Evolutionary conservation across 495 filamentous ascomycete species (phyloP), one percentile per base, ranked within the genome.

Genomic region (Talaromyces trachyspermus): DNA sequence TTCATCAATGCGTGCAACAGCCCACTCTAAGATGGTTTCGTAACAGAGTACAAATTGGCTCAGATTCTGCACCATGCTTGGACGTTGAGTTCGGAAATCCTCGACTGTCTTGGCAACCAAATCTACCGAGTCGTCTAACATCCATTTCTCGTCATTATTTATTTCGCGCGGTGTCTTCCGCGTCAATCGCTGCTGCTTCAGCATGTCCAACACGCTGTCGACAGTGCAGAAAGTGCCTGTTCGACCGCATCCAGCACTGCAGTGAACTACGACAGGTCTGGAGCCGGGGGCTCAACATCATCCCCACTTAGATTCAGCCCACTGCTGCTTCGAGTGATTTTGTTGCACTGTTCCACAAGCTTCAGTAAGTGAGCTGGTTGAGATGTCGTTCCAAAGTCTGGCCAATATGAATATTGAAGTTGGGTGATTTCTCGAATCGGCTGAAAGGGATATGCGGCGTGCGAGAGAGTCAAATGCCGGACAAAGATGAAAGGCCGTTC

Each of bases 191-290:
- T 95, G 89, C 25, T 83, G 79, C 67, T 91, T 92, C 30, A 98
- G 63, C 81, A 95, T 92, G 60, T 91, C 88, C 41, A 97, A 78
- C 10, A 96, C 94, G 42, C 83, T 89, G 59, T 97, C 92, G 22
- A 97, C 88, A 0, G 92, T 94, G 62, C 92, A 98, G 51, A 98
- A 98, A 0, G 94, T 88, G 3, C 92, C 92, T 0, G 92, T 98
- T 4, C 92, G 82, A 3, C 92, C 92, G 65, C 92, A 98, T 0
- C 92, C 92, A 2, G 92, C 92, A 47, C 85, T 90, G 68, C 92
- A 98, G 63, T 98, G 92, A 3, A 98, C 94, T 15, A 98, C 65
- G 41, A 95, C 76, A 12, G 92, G 90, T 30, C 88, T 63, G 50
- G 69, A 69, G 7, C 68, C 65, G 63, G 57, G 0, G 75, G 70